Base-by-base conservation (phyloP, 768 basidiomycete genomes). In the Russula sp. region DNA sequence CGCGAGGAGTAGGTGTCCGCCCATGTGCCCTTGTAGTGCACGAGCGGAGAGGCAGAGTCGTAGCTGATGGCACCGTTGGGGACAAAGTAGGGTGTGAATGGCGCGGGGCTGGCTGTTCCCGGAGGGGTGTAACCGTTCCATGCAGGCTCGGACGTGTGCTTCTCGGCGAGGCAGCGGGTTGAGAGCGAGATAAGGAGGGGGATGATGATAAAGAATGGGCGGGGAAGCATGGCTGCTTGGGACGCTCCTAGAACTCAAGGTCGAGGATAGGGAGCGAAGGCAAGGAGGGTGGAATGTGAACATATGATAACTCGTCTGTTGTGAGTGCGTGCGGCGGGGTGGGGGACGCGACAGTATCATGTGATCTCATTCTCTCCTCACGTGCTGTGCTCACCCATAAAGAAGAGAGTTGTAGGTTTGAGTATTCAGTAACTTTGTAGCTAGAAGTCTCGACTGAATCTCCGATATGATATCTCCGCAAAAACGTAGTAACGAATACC, bases 1-100 rank as follows among this genome's bases (percentile, higher is more conserved):
- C 75, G 72, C 1, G 72, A 70, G 0, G 86, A 85, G 67, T 76
- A 83, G 1, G 77, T 70, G 32, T 82, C 79, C 8, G 69, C 70
- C 88, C 88, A 91, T 34, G 67, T 69, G 7, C 86, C 85, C 39
- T 78, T 77, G 66, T 85, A 88, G 34, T 77, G 78, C 22, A 91
- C 70, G n/a, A 87, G 69, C 22, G 83, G 85, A 32, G 87, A 90
- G 38, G 79, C 75, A 1, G 88, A 88, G 69, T 86, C 83, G 63
- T 87, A 87, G 66, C 80, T 76, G 77, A 82, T 86, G 7, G 87
- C 79, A 34, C 88, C 88, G 13, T 82, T 81, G 59, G 88, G 84
- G 70, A 88, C 84, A 69, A 85, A 90, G 75, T 83, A 90, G 0
- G 88, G 85, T 2, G 79, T 78, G 73, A 90, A 90, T 3, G 71